Percentiles rank a stretch among this genome's conserved stretches.
Conservation (phyloP, 768 basidiomycete genomes). For the Pleurotus sapidus region DNA sequence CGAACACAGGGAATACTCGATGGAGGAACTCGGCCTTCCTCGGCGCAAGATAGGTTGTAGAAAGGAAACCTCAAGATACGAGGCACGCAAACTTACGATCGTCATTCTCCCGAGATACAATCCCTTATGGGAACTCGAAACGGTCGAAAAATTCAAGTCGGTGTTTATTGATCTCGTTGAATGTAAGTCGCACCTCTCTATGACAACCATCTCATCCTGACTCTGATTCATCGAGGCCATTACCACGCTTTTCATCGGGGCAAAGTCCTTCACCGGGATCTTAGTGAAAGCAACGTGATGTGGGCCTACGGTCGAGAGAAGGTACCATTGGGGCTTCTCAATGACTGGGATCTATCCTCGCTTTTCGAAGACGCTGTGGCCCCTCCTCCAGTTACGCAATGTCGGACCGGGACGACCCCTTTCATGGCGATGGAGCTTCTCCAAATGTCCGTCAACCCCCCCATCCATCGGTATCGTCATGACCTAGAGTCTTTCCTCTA, state of each 20-base stretch:
- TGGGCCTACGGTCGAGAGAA: slow-evolving; percentile 8
- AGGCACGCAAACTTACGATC: background rate
- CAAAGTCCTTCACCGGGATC: slow-evolving; percentile 23
- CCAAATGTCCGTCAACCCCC: slow-evolving; percentile 4
- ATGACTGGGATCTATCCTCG: slow-evolving; percentile 24
- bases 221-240: slow-evolving; percentile 15
- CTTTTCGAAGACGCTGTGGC: slow-evolving; percentile 1
- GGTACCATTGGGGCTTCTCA: slow-evolving; percentile 19
- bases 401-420: slow-evolving; percentile 20
- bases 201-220: background rate
- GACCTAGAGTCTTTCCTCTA: slow-evolving; percentile 30
- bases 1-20: background rate
- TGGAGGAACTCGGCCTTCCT: background rate
- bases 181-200: background rate
- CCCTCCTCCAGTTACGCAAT: background rate
- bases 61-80: background rate
- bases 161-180: background rate
- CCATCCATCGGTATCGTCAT: slow-evolving; percentile 24
- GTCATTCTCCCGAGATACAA: background rate
- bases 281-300: slow-evolving; percentile 28
- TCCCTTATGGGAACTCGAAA: background rate
- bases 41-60: background rate
- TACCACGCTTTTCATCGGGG: slow-evolving; percentile 19
- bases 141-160: background rate
- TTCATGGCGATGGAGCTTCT: slow-evolving; percentile 31